These are phyloP conservation scores for Heliophila coronopifolia DNA, from an alignment of 441 rosid genomes.

Conservation along the genomic window DNA sequence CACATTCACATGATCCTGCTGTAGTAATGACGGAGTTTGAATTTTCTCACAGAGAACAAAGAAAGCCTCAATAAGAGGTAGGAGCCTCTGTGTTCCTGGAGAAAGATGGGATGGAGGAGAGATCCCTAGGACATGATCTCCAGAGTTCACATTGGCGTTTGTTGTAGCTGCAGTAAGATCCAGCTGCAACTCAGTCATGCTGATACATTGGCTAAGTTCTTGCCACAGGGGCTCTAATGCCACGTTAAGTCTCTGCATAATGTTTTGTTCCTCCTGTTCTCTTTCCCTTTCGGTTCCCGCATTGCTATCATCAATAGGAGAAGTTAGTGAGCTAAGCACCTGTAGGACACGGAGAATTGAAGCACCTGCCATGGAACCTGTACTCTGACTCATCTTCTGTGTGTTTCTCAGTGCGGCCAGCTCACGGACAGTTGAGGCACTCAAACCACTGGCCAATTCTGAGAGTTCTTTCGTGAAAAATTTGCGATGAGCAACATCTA, in stretches of 20 bases:
- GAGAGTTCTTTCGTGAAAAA: slow-evolving; percentile 68
- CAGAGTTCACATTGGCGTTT: slow-evolving; percentile 40
- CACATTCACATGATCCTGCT: slow-evolving; percentile 60
- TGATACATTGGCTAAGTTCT: slow-evolving; percentile 84
- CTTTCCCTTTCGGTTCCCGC: slow-evolving; percentile 33
- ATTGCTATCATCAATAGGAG: slow-evolving; percentile 37
- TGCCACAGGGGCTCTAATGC: slow-evolving; percentile 92
- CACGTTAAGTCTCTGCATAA: slow-evolving; percentile 57
- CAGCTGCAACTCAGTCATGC: slow-evolving; percentile 75
- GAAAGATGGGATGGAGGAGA: slow-evolving; percentile 68
- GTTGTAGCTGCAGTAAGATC: slow-evolving; percentile 49
- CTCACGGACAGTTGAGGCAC: slow-evolving; percentile 75
- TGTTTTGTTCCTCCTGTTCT: slow-evolving; percentile 68
- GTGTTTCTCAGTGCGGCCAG: slow-evolving; percentile 66
- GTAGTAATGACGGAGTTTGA: slow-evolving; percentile 49
- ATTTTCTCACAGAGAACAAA: slow-evolving; percentile 92
- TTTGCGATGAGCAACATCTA: slow-evolving; percentile 56
- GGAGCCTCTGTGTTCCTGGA: slow-evolving; percentile 84
- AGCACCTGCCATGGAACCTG: slow-evolving; percentile 93
- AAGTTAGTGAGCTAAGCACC: slow-evolving; percentile 67
- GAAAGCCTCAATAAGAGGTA: slow-evolving; percentile 94
- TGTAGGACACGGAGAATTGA: slow-evolving; percentile 82
- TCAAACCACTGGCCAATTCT: slow-evolving; percentile 64
- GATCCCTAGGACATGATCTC: slow-evolving; percentile 53
- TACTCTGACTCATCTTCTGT: slow-evolving; percentile 75